A percentile compares a stretch with the other conserved stretches of the same genome.
phyloP scores from a whole-genome alignment of 495 filamentous ascomycete genomes.

The Trichoderma virens region DNA sequence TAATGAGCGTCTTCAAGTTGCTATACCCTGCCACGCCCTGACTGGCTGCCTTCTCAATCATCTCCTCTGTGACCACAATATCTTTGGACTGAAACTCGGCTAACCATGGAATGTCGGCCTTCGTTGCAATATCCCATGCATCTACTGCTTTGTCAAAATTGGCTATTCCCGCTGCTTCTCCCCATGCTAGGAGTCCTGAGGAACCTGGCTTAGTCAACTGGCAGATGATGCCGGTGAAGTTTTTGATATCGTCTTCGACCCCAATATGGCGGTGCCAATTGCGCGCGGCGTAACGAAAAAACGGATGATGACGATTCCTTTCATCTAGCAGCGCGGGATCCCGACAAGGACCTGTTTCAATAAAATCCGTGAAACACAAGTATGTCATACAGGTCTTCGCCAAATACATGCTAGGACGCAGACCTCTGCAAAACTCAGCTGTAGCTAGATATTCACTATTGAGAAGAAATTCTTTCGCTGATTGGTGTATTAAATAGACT shows the following conservation, averaged over 20 bases:
- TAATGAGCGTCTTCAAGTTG: not conserved
- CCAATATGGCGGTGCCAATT: conserved; percentile 1
- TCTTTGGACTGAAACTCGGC: not conserved
- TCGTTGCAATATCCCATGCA: not conserved
- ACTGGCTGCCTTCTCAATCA: not conserved
- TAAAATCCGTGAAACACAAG: not conserved
- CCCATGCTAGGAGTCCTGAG: not conserved
- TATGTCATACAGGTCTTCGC: conserved; percentile 6
- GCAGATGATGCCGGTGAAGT: not conserved
- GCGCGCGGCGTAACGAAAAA: conserved; percentile 3
- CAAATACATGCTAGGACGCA: not conserved
- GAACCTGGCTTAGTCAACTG: not conserved
- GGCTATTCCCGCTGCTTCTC: not conserved
- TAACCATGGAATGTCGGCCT: not conserved
- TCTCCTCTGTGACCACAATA: not conserved
- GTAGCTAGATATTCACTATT: not conserved
- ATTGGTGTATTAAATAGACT: conserved; percentile 24
- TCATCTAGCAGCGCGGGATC: not conserved
- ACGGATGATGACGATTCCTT: not conserved
- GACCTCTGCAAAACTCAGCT: not conserved
- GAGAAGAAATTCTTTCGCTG: conserved; percentile 25
- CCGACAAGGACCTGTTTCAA: not conserved
- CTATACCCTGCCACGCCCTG: not conserved
- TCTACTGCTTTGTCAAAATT: not conserved
- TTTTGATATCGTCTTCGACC: not conserved